A percentile compares a stretch with the other conserved stretches of the same genome.
These are phyloP conservation scores for Ophiostoma quercus DNA, from an alignment of 2,329 filamentous ascomycete species.

Conservation along the genomic window DNA sequence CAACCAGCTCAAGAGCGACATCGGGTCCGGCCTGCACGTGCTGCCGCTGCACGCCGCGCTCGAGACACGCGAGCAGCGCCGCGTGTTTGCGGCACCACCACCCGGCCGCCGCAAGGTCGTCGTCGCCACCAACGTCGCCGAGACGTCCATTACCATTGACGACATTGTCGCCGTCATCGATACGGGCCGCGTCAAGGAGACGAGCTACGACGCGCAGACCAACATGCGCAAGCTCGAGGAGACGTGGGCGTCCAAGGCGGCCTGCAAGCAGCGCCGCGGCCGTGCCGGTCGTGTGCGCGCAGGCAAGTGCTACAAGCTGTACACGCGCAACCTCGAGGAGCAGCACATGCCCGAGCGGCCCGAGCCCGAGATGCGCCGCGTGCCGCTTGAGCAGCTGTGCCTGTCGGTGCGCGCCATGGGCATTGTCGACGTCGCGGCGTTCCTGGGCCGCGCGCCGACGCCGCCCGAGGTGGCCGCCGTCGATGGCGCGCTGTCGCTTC, in stretches of 20 bases:
- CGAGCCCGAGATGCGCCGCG: conserved; percentile 87
- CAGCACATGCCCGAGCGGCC: conserved; percentile 80
- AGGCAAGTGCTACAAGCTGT: conserved; percentile 92
- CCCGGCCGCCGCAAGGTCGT: conserved; percentile 83
- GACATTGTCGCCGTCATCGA: conserved; percentile 96
- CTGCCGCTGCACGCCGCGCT: conserved; percentile 89
- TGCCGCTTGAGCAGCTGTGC: conserved; percentile 90
- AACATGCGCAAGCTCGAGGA: conserved; percentile 94
- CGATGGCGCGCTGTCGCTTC: conserved; percentile 71
- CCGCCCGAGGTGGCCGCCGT: conserved; percentile 82
- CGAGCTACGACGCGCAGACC: conserved; percentile 81
- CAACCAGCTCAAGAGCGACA: conserved; percentile 51
- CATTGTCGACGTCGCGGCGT: conserved; percentile 70
- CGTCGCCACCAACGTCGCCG: conserved; percentile 91
- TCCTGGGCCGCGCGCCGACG: conserved; percentile 80
- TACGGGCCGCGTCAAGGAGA: conserved; percentile 92
- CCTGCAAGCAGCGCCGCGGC: conserved; percentile 89
- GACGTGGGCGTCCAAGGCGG: conserved; percentile 89
- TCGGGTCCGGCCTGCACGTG: conserved; percentile 53
- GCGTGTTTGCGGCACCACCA: conserved; percentile 74
- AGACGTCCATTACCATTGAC: conserved; percentile 97
- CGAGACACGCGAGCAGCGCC: conserved; percentile 78
- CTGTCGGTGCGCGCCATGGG: conserved; percentile 95
- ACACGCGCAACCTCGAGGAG: conserved; percentile 73
- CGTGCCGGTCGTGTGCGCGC: conserved; percentile 89